Conservation (phyloP, 768 basidiomycete genomes). For the Chalciporus sphaerocephalus region DNA sequence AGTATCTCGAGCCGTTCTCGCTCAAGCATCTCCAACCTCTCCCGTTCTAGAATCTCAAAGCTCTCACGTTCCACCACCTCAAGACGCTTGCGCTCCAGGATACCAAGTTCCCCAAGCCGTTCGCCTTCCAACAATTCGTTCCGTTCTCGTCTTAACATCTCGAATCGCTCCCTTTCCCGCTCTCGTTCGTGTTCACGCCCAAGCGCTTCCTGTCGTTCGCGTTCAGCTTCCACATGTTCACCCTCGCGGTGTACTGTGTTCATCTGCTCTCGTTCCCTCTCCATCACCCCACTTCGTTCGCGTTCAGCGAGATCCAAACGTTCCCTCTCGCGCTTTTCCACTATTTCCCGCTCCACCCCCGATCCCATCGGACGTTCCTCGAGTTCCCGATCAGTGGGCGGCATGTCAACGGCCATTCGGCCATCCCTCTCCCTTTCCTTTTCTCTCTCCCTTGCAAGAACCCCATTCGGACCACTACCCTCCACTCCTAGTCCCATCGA, state of each 20-base stretch:
- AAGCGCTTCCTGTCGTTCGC: conserved; percentile 22
- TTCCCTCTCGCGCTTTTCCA: conserved; percentile 28
- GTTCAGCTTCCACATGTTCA: conserved; percentile 22
- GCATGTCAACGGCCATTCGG: conserved; percentile 14
- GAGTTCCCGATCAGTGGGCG: conserved; percentile 17
- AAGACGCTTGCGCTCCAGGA: conserved; percentile 29
- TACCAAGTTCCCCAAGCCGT: conserved; percentile 26
- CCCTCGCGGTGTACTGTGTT: conserved; percentile 15
- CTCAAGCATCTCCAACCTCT: conserved; percentile 28
- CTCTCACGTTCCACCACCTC: conserved; percentile 28
- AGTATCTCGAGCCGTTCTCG: conserved; percentile 30
- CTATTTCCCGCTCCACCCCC: conserved; percentile 19
- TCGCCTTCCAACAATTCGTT: conserved; percentile 29
- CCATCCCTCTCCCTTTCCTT: conserved; percentile 22
- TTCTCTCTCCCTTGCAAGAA: conserved; percentile 21
- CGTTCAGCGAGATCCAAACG: conserved; percentile 23
- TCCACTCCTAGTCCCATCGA: conserved; percentile 25
- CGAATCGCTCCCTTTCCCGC: conserved; percentile 22
- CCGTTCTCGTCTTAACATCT: conserved; percentile 33
- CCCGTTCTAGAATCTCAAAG: conserved; percentile 28
- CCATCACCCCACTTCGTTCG: conserved; percentile 12
- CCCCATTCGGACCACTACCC: conserved; percentile 1
- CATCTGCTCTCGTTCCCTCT: conserved; percentile 18
- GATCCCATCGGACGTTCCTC: conserved; percentile 21
- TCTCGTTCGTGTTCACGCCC: conserved; percentile 26